Evolutionary conservation across 257 asterid genomes (phyloP).

Genomic region (Solanum chilense): DNA sequence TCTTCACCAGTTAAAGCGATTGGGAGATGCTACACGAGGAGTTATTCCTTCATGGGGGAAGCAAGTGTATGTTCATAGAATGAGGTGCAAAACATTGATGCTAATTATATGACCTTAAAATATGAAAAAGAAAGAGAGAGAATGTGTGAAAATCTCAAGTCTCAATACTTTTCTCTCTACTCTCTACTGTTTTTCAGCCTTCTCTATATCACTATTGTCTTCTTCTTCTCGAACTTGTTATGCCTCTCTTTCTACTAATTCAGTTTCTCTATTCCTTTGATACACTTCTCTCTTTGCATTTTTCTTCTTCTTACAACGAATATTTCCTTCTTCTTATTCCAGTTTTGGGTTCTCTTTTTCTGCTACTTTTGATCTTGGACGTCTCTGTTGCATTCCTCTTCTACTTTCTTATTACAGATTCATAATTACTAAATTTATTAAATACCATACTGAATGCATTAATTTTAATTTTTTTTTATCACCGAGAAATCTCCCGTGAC

Average conservation of each 20-base stretch:
- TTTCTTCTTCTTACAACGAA: not conserved
- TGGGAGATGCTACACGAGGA: not conserved
- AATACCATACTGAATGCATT: not conserved
- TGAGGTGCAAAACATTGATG: not conserved
- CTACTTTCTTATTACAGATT: not conserved
- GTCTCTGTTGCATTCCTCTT: not conserved
- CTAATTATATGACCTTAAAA: not conserved
- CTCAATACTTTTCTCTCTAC: not conserved
- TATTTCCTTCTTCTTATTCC: not conserved
- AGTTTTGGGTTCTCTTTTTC: not conserved
- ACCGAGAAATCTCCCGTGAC: too few species aligned
- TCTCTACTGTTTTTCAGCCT: not conserved
- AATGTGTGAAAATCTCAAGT: not conserved
- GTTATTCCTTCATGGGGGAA: not conserved
- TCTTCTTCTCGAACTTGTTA: not conserved
- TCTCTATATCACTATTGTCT: not conserved
- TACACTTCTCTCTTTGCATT: not conserved
- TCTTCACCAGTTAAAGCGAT: not conserved
- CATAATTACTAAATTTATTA: not conserved
- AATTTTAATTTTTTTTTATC: not conserved
- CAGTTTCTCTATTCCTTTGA: not conserved
- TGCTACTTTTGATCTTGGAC: not conserved
- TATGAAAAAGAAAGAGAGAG: not conserved
- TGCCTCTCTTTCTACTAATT: not conserved
- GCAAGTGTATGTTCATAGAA: not conserved